Evolutionary conservation across 495 filamentous ascomycete species (phyloP), one percentile per base, ranked within the genome.

Genomic region (Penicillium turbatum): DNA sequence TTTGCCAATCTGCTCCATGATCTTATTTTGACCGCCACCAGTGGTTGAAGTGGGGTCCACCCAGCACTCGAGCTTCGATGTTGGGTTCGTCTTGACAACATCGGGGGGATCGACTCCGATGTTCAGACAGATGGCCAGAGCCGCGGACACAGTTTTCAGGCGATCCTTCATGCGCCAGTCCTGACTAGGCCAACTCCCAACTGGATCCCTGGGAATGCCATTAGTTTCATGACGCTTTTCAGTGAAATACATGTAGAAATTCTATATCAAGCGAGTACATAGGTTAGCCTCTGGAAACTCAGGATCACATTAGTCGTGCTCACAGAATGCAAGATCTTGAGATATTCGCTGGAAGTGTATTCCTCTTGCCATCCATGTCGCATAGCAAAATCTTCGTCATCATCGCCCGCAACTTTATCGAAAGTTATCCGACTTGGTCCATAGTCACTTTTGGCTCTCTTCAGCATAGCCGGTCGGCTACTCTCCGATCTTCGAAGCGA

Each of bases 111-210:
- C 93, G 29, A 97, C 95, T 32, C 93, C 95, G 31, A 99, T 92
- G 59, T 99, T 99, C 53, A 99, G 76, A 67, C 93, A 99, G 30
- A 99, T 82, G 0, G 90, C 90, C 6, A 99, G 80, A 27, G 92
- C 90, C 29, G 95, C 93, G 3, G 90, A 95, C 17, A 97, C 91
- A 0, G 93, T 99, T 73, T 99, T 99, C 52, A 97, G 74, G 5
- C 93, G 84, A 68, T 99, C 95, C 51, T 87, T 86, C 89, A 96
- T 96, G 40, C 92, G 86, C 93, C 93, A 99, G 59, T 97, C 92
- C 63, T 92, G 85, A 11, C 92, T 82, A 5, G 80, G 81, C 70
- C 79, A 80, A 49, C 72, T 76, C 43, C 74, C 75, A 15, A 72
- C 72, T 15, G 79, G 76, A 35, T 80, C 79, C 66, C 92, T 87